phyloP scores from a whole-genome alignment of 129 eudicot genomes.

The carrot (Daucus carota) region DNA sequence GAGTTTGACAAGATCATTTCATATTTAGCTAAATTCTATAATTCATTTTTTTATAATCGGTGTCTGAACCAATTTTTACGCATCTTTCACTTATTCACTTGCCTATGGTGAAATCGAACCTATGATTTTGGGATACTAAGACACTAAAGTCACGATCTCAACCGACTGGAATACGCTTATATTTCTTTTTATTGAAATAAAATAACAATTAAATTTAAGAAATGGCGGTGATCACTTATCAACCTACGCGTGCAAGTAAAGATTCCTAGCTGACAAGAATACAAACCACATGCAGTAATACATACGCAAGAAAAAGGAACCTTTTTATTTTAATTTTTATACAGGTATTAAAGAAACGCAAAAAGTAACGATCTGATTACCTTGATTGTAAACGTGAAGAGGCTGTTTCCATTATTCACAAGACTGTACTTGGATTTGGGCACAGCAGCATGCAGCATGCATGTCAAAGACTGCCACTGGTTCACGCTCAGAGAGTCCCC shows the following conservation, averaged over 20 bases:
- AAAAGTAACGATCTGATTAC: slow-evolving; percentile 4
- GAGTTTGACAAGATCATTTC: no score
- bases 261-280: neutral
- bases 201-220: no score
- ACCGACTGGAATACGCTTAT: no score
- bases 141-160: no score
- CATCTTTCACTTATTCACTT: no score
- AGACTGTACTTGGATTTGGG: slow-evolving; percentile 22
- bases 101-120: no score
- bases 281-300: neutral
- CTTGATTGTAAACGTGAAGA: slow-evolving; percentile 27
- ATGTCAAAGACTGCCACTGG: slow-evolving; percentile 44
- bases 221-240: neutral
- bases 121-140: no score
- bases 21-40: no score
- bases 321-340: no score
- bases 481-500: slow-evolving; percentile 44
- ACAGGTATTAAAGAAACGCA: neutral
- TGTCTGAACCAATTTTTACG: no score
- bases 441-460: slow-evolving; percentile 36
- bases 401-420: slow-evolving; percentile 8
- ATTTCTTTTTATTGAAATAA: no score
- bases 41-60: no score
- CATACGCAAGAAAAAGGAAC: neutral
- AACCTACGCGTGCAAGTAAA: neutral